Conservation (phyloP, 352 stramenopile species). For the Peronospora farinosa region DNA sequence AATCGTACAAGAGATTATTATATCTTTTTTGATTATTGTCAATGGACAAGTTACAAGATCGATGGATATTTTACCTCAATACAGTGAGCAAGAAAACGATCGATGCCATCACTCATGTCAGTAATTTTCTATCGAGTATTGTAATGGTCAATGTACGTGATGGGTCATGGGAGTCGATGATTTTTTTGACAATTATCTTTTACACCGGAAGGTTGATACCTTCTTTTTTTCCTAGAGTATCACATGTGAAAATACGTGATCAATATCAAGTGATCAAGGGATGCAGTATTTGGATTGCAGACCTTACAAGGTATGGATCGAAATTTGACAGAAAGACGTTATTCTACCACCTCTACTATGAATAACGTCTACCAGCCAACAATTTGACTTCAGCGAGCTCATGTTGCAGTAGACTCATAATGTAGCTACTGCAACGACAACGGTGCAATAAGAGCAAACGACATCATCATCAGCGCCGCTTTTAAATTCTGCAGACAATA, state of each 20-base stretch:
- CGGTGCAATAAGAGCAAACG: slow-evolving; percentile 18
- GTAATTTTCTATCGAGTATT: slow-evolving; percentile 73
- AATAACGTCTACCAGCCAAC: slow-evolving; percentile 19
- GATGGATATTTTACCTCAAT: slow-evolving; percentile 65
- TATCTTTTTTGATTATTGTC: too few relatives aligned
- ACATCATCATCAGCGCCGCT: slow-evolving; percentile 25
- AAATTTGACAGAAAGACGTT: slow-evolving; percentile 58
- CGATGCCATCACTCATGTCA: slow-evolving; percentile 74
- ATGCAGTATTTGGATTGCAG: slow-evolving; percentile 50
- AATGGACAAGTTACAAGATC: slow-evolving; percentile 83
- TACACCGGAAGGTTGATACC: slow-evolving; percentile 79
- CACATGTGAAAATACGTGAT: slow-evolving; percentile 73
- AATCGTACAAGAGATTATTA: too few relatives aligned
- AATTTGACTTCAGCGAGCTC: slow-evolving; percentile 31
- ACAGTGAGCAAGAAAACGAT: slow-evolving; percentile 83
- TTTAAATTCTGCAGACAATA: slow-evolving; percentile 16
- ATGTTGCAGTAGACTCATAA: slow-evolving; percentile 8
- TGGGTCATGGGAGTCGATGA: slow-evolving; percentile 79
- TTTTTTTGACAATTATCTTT: slow-evolving; percentile 75
- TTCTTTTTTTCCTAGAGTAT: slow-evolving; percentile 86
- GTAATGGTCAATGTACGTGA: too few relatives aligned
- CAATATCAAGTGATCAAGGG: slow-evolving; percentile 66
- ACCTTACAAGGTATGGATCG: slow-evolving; percentile 39
- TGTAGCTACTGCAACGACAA: slow-evolving; percentile 10
- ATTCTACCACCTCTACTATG: slow-evolving; percentile 45